phyloP scores from a whole-genome alignment of 768 basidiomycete genomes.

The Naematelia aurantialba region DNA sequence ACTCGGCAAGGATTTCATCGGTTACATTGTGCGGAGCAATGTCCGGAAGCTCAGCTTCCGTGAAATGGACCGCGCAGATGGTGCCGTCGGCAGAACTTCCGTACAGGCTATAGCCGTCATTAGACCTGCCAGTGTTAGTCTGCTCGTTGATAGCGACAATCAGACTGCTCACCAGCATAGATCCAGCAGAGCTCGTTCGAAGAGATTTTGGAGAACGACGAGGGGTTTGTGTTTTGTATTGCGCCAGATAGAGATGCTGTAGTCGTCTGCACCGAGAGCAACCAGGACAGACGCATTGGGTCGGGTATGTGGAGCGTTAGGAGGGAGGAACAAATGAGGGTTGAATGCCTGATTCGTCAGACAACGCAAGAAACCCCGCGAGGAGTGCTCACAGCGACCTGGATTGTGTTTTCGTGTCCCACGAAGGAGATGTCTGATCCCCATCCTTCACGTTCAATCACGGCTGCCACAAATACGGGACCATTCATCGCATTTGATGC shows the following conservation, averaged over 20 bases:
- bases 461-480: conserved; percentile 94
- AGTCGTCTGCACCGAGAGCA: conserved; percentile 88
- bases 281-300: conserved; percentile 45
- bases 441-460: conserved; percentile 80
- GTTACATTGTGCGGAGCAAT: conserved; percentile 54
- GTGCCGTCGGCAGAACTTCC: conserved; percentile 96
- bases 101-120: conserved; percentile 85
- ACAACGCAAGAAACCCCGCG: background rate
- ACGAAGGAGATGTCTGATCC: conserved; percentile 88
- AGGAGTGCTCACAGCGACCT: conserved; percentile 70
- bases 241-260: conserved; percentile 93
- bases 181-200: conserved; percentile 92
- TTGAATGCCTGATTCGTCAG: conserved; percentile 67
- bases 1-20: conserved; percentile 31
- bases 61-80: conserved; percentile 81
- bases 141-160: background rate
- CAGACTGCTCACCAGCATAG: conserved; percentile 71
- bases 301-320: conserved; percentile 59
- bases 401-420: conserved; percentile 94
- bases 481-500: conserved; percentile 97
- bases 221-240: conserved; percentile 86
- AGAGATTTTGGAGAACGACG: conserved; percentile 88
- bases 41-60: conserved; percentile 50
- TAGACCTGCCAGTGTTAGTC: conserved; percentile 62
- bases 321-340: conserved; percentile 85